Percentiles rank a stretch among this genome's conserved stretches.
Evolutionary conservation across 345 rosid genomes (phyloP).

Genomic region (Eucalyptus cladocalyx): DNA sequence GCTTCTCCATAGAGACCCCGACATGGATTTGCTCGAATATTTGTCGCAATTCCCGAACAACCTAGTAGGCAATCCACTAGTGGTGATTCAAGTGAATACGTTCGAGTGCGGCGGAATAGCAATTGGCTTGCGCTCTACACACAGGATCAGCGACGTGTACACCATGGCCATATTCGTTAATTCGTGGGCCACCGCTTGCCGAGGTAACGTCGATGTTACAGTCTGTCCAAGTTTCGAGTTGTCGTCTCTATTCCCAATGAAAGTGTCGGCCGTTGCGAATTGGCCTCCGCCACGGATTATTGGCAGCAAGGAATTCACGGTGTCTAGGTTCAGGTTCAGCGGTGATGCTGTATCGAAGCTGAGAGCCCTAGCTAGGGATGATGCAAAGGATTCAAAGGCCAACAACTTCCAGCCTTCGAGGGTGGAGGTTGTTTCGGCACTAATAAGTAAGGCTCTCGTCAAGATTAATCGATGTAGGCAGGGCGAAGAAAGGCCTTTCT

Average conservation of each 20-base stretch:
- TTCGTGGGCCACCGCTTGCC: background rate
- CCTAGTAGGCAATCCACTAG: background rate
- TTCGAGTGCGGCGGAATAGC: background rate
- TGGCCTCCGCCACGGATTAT: background rate
- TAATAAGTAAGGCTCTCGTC: background rate
- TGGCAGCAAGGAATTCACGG: background rate
- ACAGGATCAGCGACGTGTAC: background rate
- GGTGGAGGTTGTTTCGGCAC: background rate
- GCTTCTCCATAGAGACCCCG: background rate
- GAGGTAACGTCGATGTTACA: background rate
- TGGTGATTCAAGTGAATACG: background rate
- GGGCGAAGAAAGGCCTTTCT: background rate
- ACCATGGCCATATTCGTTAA: background rate
- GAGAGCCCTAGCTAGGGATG: background rate
- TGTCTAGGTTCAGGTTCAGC: background rate
- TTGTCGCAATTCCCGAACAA: background rate
- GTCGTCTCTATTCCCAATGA: background rate
- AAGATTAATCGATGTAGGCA: background rate
- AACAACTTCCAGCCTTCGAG: background rate
- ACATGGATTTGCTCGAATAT: background rate
- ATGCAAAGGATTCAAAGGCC: background rate
- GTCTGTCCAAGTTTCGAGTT: background rate
- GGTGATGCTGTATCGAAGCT: background rate
- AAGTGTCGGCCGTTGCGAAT: background rate
- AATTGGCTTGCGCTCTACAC: background rate